Conservation (phyloP, 768 basidiomycete species). For the Serendipita sp. region DNA sequence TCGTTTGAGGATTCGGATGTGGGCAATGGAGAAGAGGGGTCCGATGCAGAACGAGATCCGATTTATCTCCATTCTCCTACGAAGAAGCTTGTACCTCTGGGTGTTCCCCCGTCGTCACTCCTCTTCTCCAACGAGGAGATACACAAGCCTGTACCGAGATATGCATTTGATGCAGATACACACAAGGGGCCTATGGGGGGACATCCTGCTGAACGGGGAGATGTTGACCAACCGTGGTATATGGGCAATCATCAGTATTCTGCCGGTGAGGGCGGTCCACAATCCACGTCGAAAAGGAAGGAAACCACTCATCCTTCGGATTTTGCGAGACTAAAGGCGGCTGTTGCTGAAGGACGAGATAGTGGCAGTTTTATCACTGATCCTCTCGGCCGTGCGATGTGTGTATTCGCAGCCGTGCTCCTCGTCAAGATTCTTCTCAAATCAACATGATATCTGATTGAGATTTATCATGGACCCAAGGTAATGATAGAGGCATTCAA, state of each 20-base stretch:
- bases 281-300: not conserved
- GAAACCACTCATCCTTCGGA: not conserved
- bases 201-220: not conserved
- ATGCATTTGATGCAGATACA: not conserved
- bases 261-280: not conserved
- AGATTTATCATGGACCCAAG: too few relatives aligned
- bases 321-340: not conserved
- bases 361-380: not conserved
- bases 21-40: not conserved
- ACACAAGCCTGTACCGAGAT: not conserved
- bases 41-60: not conserved
- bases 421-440: conserved; percentile 1
- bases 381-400: not conserved
- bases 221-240: not conserved
- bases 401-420: not conserved
- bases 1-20: not conserved
- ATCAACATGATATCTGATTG: not conserved
- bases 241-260: not conserved
- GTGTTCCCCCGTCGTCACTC: not conserved
- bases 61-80: not conserved
- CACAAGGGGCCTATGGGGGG: not conserved
- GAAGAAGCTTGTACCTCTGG: not conserved
- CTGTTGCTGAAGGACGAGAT: not conserved
- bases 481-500: too few relatives aligned
- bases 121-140: too few relatives aligned